A percentile compares a stretch with the other conserved stretches of the same genome.
These are phyloP conservation scores for Echium plantagineum DNA, from an alignment of 257 asterid genomes.

Conservation along the genomic window DNA sequence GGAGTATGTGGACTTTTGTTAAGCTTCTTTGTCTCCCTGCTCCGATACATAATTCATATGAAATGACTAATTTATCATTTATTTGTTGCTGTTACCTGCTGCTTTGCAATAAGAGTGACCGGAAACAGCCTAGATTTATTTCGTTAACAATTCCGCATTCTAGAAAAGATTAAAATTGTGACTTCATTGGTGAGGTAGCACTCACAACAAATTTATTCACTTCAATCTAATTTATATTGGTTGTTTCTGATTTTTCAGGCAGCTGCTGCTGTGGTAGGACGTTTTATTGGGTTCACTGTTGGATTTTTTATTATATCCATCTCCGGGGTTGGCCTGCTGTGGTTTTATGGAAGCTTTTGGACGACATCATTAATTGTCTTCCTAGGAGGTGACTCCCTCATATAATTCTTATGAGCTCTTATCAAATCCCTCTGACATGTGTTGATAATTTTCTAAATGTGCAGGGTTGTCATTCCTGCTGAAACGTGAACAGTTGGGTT, in stretches of 20 bases:
- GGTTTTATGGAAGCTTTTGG: slow-evolving; percentile 95
- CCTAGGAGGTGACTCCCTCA: slow-evolving; percentile 54
- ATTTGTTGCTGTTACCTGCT: no score
- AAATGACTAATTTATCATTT: no score
- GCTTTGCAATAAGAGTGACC: no score
- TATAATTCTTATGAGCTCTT: slow-evolving; percentile 3
- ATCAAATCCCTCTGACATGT: slow-evolving; percentile 9
- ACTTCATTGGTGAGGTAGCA: not conserved
- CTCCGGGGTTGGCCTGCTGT: slow-evolving; percentile 37
- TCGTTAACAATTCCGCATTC: no score
- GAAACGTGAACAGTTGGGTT: slow-evolving; percentile 57
- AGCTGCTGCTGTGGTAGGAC: slow-evolving; percentile 42
- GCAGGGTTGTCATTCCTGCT: slow-evolving; percentile 57
- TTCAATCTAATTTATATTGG: slow-evolving; percentile 3
- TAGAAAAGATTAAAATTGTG: no score
- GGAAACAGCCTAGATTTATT: no score
- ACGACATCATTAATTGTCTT: slow-evolving; percentile 43
- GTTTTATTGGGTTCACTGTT: slow-evolving; percentile 51
- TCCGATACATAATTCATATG: no score
- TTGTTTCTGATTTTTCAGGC: slow-evolving; percentile 35
- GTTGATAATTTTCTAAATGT: slow-evolving; percentile 15
- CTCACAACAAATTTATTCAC: not conserved
- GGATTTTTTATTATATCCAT: slow-evolving; percentile 38
- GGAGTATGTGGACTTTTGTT: no score
- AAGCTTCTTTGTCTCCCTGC: no score